Base-by-base conservation (phyloP, 768 basidiomycete species). In the Tricholoma furcatifolium region DNA sequence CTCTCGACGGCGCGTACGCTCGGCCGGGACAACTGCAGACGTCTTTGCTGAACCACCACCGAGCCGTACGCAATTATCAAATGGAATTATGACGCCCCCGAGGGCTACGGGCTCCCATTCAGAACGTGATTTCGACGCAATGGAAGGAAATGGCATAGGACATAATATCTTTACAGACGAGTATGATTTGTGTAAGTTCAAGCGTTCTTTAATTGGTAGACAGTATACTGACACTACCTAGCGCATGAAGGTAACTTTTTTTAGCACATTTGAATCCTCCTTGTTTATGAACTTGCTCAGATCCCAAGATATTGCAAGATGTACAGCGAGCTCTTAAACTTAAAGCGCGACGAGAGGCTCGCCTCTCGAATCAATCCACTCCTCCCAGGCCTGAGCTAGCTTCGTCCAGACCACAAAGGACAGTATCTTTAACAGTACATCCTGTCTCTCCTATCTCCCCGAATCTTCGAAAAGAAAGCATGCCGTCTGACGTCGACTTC, bases 261-360 rank as follows among this genome's bases (percentile, higher is more conserved):
- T 6, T 39, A 21, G n/a, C 40, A 43, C 10, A 17, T 34, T 36
- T n/a, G 1, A 45, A 52, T 40, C 17, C 24, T 14, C 2, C 14
- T 32, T 44, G 31, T 20, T 41, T 43, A 45, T 40, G 20, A 35
- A 40, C 35, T 50, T 31, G 21, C 36, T 43, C 66, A 92, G 89
- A 92, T 70, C 87, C 89, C n/a, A 78, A 77, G 59, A 85, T 92
- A 56, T 65, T 91, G 48, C 88, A 87, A 65, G 90, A 91, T 56
- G 87, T 92, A 6, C 87, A 91, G 59, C 81, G 83, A 48, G 89
- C 87, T 5, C 63, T 92, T 27, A 82, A 80, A 51, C 69, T 88
- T 47, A 90, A 91, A 66, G 85, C 87, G 23, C 78, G 85, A 43
- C 81, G 88, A 23, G 88, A 90, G 60, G 87, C 87, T 46, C 82